Conservation (phyloP, 2,329 filamentous ascomycete genomes). For the Monascus ruber region DNA sequence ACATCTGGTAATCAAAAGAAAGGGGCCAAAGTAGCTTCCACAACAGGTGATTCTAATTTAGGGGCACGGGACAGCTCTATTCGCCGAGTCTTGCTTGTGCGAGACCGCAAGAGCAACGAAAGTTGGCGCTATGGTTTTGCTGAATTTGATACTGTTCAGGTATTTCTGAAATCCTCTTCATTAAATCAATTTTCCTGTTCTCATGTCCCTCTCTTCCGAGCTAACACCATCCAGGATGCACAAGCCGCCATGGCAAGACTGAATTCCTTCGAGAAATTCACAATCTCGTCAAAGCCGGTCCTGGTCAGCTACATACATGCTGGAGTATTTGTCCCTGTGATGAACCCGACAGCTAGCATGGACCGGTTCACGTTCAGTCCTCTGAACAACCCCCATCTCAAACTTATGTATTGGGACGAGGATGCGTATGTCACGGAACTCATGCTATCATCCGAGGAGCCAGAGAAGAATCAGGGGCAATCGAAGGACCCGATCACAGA, state of each 20-base stretch:
- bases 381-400: slow-evolving; percentile 54
- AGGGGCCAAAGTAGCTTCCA: slow-evolving; percentile 42
- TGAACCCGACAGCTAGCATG: slow-evolving; percentile 47
- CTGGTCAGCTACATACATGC: slow-evolving; percentile 66
- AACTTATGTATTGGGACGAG: slow-evolving; percentile 66
- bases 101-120: slow-evolving; percentile 58
- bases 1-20: slow-evolving; percentile 33
- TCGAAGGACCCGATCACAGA: slow-evolving; percentile 15
- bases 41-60: slow-evolving; percentile 47
- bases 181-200: slow-evolving; percentile 1
- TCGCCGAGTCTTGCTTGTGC: slow-evolving; percentile 63
- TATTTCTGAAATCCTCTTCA: slow-evolving; percentile 9
- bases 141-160: slow-evolving; percentile 63
- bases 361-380: slow-evolving; percentile 58
- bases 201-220: background rate
- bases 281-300: slow-evolving; percentile 62
- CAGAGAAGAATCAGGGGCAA: slow-evolving; percentile 17
- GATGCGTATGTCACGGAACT: slow-evolving; percentile 59
- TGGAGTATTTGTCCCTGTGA: slow-evolving; percentile 70
- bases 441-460: slow-evolving; percentile 44
- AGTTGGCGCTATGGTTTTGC: slow-evolving; percentile 76
- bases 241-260: slow-evolving; percentile 62
- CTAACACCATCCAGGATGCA: slow-evolving; percentile 43
- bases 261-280: slow-evolving; percentile 61
- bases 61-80: slow-evolving; percentile 66